Evolutionary conservation across 208 protist species (phyloP).

Genomic region (Crithidia mellificae): DNA sequence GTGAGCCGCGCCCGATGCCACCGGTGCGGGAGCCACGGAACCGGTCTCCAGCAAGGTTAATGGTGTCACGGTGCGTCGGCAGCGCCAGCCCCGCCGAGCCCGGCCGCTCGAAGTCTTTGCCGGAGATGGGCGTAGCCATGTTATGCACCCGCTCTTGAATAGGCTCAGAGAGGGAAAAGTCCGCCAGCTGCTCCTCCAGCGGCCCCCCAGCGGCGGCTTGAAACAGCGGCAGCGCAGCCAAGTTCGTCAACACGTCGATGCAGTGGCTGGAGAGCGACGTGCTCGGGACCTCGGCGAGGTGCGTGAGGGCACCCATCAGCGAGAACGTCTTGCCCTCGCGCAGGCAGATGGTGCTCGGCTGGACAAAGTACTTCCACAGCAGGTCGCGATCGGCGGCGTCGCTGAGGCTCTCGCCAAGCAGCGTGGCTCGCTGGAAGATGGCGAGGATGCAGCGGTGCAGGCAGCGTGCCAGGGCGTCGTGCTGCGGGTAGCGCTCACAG

Average conservation of each 20-base stretch:
- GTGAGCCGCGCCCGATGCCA: slow-evolving; percentile 2
- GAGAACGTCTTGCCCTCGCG: slow-evolving; percentile 5
- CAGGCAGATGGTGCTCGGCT: slow-evolving; percentile 21
- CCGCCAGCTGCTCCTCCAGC: slow-evolving; percentile 35
- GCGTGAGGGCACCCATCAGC: slow-evolving; percentile 29
- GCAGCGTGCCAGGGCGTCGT: slow-evolving; percentile 40
- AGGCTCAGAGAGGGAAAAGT: slow-evolving; percentile 27
- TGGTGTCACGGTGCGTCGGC: slow-evolving; percentile 43
- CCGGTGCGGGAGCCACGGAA: slow-evolving; percentile 18
- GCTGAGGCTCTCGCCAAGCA: slow-evolving; percentile 32
- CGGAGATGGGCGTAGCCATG: slow-evolving; percentile 58
- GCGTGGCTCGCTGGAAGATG: slow-evolving; percentile 46
- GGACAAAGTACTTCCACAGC: slow-evolving; percentile 39
- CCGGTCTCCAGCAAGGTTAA: slow-evolving; percentile 46
- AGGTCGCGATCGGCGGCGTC: slow-evolving; percentile 44
- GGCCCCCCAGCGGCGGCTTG: slow-evolving; percentile 22
- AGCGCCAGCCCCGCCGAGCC: slow-evolving; percentile 28
- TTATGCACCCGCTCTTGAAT: slow-evolving; percentile 40
- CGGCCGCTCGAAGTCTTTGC: slow-evolving; percentile 30
- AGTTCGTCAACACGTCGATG: slow-evolving; percentile 38
- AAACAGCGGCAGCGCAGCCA: slow-evolving; percentile 45
- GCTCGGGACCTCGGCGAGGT: slow-evolving; percentile 29
- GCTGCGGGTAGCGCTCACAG: slow-evolving; percentile 47
- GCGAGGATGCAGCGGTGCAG: slow-evolving; percentile 44
- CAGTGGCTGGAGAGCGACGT: slow-evolving; percentile 43